Conservation (phyloP, 164 flowering plant species). For the Liriodendron chinense region DNA sequence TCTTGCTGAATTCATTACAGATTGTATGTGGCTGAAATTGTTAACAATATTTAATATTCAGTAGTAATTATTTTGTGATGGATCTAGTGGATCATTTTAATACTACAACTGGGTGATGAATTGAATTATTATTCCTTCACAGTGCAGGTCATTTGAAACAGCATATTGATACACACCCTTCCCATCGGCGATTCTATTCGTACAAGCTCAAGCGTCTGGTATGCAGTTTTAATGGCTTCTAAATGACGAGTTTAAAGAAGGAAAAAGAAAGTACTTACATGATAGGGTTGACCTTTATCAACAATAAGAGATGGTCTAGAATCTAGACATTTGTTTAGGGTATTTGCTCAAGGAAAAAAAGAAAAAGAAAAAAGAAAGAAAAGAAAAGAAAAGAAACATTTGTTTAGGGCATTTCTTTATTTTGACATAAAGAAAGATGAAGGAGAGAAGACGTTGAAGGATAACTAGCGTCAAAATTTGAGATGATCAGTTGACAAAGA, state of each 20-base stretch:
- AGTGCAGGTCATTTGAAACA: conserved; percentile 86
- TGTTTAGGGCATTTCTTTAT: too few species aligned
- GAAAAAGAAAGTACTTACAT: too few species aligned
- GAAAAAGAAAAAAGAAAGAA: too few species aligned
- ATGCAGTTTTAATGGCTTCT: conserved; percentile 15
- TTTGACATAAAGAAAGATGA: too few species aligned
- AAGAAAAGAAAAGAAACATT: too few species aligned
- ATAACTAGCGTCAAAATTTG: background rate
- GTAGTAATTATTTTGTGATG: background rate
- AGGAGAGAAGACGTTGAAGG: background rate
- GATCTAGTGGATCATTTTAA: background rate
- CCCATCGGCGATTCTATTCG: conserved; percentile 68
- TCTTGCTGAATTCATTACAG: background rate
- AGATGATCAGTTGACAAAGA: background rate
- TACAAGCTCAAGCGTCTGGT: conserved; percentile 84
- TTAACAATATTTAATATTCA: background rate
- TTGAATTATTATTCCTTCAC: conserved; percentile 21
- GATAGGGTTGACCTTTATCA: too few species aligned
- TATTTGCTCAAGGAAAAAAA: too few species aligned
- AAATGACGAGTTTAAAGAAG: too few species aligned
- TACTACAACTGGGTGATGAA: background rate
- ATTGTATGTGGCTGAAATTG: background rate
- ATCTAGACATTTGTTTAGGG: too few species aligned
- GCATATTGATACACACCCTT: conserved; percentile 54
- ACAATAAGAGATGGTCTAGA: too few species aligned